These are phyloP conservation scores for Maudiozyma saulgeensis DNA, from an alignment of 805 yeast genomes.

Conservation along the genomic window DNA sequence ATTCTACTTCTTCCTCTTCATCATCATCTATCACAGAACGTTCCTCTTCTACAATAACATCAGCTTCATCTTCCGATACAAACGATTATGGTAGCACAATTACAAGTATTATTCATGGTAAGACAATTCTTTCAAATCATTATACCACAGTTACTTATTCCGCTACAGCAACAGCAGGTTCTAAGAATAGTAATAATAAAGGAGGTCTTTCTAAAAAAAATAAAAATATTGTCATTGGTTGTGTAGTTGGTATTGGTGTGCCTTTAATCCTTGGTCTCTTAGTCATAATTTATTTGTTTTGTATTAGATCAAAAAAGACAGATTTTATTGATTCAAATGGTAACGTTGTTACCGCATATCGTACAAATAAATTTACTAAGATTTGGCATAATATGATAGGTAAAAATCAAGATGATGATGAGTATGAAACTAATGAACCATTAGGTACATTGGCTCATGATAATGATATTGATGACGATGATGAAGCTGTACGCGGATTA, in stretches of 20 bases:
- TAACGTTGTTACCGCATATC: constrained; percentile 22
- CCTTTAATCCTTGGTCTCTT: constrained; percentile 34
- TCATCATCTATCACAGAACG: not conserved
- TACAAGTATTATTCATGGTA: constrained; percentile 23
- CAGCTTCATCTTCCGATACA: constrained; percentile 8
- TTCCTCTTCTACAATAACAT: constrained; percentile 3
- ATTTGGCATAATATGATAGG: constrained; percentile 17
- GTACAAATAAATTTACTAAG: constrained; percentile 15
- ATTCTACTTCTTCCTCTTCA: constrained; percentile 1
- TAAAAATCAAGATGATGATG: constrained; percentile 14
- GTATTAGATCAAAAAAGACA: constrained; percentile 18
- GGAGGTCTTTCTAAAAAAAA: constrained; percentile 38
- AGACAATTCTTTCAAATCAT: constrained; percentile 25
- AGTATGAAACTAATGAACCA: constrained; percentile 21
- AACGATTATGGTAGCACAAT: constrained; percentile 6
- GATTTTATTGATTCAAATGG: constrained; percentile 27
- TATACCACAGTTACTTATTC: constrained; percentile 24
- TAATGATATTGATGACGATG: constrained; percentile 1
- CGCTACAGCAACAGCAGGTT: constrained; percentile 17
- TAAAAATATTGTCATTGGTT: constrained; percentile 50
- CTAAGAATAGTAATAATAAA: constrained; percentile 12
- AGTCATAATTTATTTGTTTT: constrained; percentile 16
- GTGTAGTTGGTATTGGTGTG: constrained; percentile 60
- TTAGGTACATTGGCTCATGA: constrained; percentile 12
- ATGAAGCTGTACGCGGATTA: not conserved